These are phyloP conservation scores for Trypanosoma platydactyli DNA, from an alignment of 208 protist genomes.

Conservation along the genomic window DNA sequence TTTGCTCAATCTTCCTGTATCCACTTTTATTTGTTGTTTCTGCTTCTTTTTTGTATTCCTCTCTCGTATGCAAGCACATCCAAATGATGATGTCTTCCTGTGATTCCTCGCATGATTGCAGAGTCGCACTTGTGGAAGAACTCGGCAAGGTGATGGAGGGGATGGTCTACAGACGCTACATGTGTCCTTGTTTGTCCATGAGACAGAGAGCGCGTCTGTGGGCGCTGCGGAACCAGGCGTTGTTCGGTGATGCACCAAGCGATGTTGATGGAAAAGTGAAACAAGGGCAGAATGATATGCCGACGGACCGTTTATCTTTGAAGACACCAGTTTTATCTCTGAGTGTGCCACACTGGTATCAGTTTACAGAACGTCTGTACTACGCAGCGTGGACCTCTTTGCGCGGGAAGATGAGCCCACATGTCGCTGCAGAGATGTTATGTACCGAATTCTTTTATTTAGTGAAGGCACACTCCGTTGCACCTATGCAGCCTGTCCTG, in stretches of 20 bases:
- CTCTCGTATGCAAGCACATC: not conserved
- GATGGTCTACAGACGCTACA: slow-evolving; percentile 25
- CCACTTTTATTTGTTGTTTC: not conserved
- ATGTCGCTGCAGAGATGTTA: slow-evolving; percentile 65
- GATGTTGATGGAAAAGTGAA: not conserved
- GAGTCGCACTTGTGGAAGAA: slow-evolving; percentile 26
- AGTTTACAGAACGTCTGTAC: slow-evolving; percentile 55
- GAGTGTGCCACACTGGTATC: slow-evolving; percentile 48
- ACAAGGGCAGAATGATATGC: not conserved
- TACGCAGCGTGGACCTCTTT: slow-evolving; percentile 47
- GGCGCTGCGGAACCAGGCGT: slow-evolving; percentile 63
- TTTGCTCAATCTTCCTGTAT: not conserved
- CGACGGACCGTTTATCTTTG: not conserved
- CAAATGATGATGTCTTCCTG: not conserved
- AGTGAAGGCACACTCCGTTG: slow-evolving; percentile 41
- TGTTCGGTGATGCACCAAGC: slow-evolving; percentile 67
- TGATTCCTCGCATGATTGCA: slow-evolving; percentile 5
- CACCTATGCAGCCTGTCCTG: slow-evolving; percentile 49
- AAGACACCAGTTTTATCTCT: not conserved
- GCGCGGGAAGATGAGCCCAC: slow-evolving; percentile 59
- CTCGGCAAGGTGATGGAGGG: slow-evolving; percentile 46
- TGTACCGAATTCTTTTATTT: slow-evolving; percentile 70
- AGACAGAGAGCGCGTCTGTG: slow-evolving; percentile 51
- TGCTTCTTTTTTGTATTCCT: slow-evolving; percentile 12
- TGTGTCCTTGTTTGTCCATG: slow-evolving; percentile 29